Base-by-base conservation (phyloP, 768 basidiomycete genomes). In the Rhodosporidiobolus odoratus region DNA sequence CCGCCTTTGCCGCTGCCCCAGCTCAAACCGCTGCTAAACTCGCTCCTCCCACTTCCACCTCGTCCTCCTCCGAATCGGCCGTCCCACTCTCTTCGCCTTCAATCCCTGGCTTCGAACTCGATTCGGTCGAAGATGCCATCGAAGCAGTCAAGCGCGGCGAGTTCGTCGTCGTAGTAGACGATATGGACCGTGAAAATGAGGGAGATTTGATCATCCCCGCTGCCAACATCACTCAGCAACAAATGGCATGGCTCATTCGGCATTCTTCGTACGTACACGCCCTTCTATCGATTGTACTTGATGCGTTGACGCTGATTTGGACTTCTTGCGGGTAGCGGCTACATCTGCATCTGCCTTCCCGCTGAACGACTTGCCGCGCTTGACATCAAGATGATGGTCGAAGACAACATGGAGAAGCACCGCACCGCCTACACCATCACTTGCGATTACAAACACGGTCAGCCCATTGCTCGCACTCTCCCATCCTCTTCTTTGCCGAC, bases 161-260 rank as follows among this genome's bases (percentile, higher is more conserved):
- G 78, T 93, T 97, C 74, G 83, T 99, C 64, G 90, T 99, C 2
- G 96, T 98, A 10, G 92, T 97, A 89, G 96, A 99, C 79, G 95
- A 98, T 80, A 91, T 96, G 80, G 83, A 84, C 73, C 83, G 96
- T 69, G 96, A 99, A 82, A 99, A 99, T 79, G 96, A 99, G 79
- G 95, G 96, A 3, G 96, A 99, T 80, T 82, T 99, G 67, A 92
- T 97, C 78, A 89, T 92, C 77, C 87, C 95, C 21, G 96, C 87
- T 4, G 83, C 84, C 34, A 85, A 87, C 61, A 87, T 91, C 74
- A 92, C 93, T 25, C 66, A 47, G 91, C 92, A 97, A 80, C 91
- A 93, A 78, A 98, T 99, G 96, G 95, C 96, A 1, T 99, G 92
- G 92, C 89, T 99, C 85, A 93, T 99, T 79, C 89, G 89, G 78